These are phyloP conservation scores for Copromyces sp. DNA, from an alignment of 495 filamentous ascomycete genomes.

Conservation along the genomic window DNA sequence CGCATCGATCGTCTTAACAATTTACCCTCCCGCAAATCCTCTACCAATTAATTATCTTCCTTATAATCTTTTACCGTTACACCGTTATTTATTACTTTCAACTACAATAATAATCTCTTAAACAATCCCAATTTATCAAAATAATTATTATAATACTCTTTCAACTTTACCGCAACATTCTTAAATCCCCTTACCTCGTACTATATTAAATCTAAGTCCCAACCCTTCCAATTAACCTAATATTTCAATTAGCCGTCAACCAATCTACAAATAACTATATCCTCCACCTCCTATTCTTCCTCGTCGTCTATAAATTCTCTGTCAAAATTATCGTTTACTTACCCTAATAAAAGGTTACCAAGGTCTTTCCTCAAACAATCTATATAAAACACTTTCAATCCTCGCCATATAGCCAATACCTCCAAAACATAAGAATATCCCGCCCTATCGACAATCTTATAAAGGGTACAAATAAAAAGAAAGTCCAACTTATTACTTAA, in stretches of 20 bases:
- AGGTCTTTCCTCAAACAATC: background rate
- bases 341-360: constrained; percentile 3
- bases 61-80: too few species aligned
- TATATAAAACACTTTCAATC: background rate
- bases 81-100: too few species aligned
- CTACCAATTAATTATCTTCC: too few species aligned
- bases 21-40: too few species aligned
- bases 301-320: background rate
- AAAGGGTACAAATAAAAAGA: background rate
- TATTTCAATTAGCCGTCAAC: background rate
- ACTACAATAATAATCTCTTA: too few species aligned
- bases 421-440: constrained; percentile 1
- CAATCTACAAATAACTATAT: background rate
- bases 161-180: too few species aligned
- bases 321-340: background rate
- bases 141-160: too few species aligned
- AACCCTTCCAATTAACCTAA: constrained; percentile 1
- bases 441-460: background rate
- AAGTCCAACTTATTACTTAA: constrained; percentile 6
- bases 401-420: background rate
- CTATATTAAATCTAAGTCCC: background rate
- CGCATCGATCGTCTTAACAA: too few species aligned
- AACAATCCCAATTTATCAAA: too few species aligned
- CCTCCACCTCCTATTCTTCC: constrained; percentile 2
- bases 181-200: background rate